A percentile compares a stretch with the other conserved stretches of the same genome.
phyloP scores from a whole-genome alignment of 2,329 filamentous ascomycete species.

The Aspergillus sp. region DNA sequence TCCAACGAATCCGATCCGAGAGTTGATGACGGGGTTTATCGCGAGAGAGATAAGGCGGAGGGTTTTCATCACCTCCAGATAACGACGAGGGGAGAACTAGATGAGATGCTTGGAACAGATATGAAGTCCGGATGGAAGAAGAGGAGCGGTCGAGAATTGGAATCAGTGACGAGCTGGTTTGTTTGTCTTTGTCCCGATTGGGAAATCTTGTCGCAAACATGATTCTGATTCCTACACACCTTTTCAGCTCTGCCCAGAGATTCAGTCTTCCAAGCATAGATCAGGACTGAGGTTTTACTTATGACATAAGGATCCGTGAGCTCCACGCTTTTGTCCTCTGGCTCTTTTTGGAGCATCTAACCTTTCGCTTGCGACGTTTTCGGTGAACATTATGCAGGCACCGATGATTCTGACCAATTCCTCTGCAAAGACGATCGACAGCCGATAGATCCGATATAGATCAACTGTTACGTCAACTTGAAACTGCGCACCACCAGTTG shows the following conservation, averaged over 20 bases:
- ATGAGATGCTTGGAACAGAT: not conserved
- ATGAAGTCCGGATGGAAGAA: not conserved
- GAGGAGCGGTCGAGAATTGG: not conserved
- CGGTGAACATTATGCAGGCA: not conserved
- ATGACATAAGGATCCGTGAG: too few species aligned
- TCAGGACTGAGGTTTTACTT: too few species aligned
- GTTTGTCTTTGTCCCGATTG: not conserved
- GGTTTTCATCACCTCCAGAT: not conserved
- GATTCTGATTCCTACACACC: not conserved
- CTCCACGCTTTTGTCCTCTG: too few species aligned
- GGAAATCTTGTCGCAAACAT: not conserved
- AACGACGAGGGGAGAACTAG: not conserved
- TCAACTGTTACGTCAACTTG: not conserved
- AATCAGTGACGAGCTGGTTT: not conserved
- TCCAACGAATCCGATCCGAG: conserved; percentile 9
- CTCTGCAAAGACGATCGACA: not conserved
- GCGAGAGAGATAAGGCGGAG: conserved; percentile 4
- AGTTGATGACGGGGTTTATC: conserved; percentile 1
- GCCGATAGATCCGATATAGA: not conserved
- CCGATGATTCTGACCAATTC: too few species aligned
- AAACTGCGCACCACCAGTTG: not conserved
- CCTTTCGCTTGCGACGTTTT: not conserved
- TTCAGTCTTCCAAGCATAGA: too few species aligned
- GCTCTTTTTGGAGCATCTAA: not conserved
- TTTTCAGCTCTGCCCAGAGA: not conserved